These are phyloP conservation scores for Scleroderma citrinum DNA, from an alignment of 768 basidiomycete species.

Conservation along the genomic window DNA sequence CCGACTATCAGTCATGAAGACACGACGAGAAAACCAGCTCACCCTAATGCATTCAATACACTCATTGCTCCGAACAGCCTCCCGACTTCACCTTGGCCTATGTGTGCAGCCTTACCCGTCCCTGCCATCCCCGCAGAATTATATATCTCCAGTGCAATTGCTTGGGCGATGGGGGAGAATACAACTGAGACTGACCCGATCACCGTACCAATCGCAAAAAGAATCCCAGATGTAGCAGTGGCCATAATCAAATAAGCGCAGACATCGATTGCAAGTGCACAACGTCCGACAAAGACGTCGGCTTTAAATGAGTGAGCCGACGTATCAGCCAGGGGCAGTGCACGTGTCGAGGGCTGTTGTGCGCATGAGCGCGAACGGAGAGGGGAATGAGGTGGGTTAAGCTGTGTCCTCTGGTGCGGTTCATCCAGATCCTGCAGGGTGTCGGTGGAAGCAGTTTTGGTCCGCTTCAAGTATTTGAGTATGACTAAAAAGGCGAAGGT, in stretches of 20 bases:
- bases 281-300: conserved; percentile 64
- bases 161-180: conserved; percentile 61
- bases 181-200: conserved; percentile 57
- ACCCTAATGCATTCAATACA: conserved; percentile 68
- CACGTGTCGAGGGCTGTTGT: conserved; percentile 4
- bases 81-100: conserved; percentile 49
- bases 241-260: conserved; percentile 46
- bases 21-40: conserved; percentile 12
- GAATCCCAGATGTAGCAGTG: conserved; percentile 36
- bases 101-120: conserved; percentile 38
- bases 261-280: conserved; percentile 55
- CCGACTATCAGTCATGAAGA: too few relatives aligned
- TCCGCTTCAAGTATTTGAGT: conserved; percentile 49
- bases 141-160: conserved; percentile 66
- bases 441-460: conserved; percentile 20
- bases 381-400: conserved; percentile 3
- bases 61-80: conserved; percentile 76
- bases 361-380: conserved; percentile 1
- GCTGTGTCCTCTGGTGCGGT: conserved; percentile 5
- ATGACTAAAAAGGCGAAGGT: conserved; percentile 33
- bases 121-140: not conserved
- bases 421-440: conserved; percentile 14
- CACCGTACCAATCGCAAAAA: conserved; percentile 48
- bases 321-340: not conserved
- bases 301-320: conserved; percentile 41